Conservation (phyloP, 345 rosid genomes). For the Citropsis articulata region DNA sequence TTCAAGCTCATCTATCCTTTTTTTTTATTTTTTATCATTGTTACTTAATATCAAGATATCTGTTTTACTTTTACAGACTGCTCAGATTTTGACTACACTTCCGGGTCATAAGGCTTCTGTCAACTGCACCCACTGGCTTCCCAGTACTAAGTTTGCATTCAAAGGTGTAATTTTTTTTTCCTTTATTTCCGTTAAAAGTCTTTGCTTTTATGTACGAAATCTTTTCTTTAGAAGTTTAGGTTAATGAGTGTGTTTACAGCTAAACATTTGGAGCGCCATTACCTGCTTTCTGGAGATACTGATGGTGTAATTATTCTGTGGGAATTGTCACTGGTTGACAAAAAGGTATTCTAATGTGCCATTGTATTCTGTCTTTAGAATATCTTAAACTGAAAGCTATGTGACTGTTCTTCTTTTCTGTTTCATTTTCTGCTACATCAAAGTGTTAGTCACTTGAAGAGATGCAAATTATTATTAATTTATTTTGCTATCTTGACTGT, state of each 20-base stretch:
- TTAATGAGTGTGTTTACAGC: constrained; percentile 34
- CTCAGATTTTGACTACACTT: constrained; percentile 82
- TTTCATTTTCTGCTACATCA: background rate
- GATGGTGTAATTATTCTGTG: constrained; percentile 68
- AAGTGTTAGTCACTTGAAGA: background rate
- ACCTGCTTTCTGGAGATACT: constrained; percentile 84
- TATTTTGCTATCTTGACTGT: background rate
- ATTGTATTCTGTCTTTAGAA: background rate
- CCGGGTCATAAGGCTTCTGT: constrained; percentile 82
- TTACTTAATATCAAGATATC: background rate
- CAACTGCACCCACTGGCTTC: constrained; percentile 92
- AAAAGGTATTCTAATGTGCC: constrained; percentile 39
- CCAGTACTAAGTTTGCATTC: constrained; percentile 66
- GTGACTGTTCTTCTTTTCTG: background rate
- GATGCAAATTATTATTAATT: background rate
- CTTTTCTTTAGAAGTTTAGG: background rate
- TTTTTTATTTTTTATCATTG: background rate
- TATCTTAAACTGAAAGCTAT: background rate
- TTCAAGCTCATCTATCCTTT: background rate
- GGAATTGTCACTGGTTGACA: constrained; percentile 57
- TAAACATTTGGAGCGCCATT: constrained; percentile 51
- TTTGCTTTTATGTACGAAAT: background rate
- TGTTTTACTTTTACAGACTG: constrained; percentile 40
- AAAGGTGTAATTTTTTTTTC: constrained; percentile 43
- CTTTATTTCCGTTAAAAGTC: background rate